Conservation (phyloP, 2,329 filamentous ascomycete genomes). For the Neopestalotiopsis sp. region DNA sequence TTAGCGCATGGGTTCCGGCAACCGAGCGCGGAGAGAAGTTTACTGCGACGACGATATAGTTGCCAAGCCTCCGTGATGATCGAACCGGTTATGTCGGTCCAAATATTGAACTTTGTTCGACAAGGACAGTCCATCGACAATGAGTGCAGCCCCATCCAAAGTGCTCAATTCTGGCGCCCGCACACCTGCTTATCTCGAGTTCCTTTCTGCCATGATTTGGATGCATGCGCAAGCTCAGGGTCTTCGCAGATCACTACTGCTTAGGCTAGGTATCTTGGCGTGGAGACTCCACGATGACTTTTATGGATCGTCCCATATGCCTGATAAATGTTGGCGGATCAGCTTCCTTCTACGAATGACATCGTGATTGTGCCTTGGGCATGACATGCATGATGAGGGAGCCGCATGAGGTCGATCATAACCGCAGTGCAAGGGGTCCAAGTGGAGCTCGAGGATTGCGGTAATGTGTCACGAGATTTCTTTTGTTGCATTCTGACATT, state of each 20-base stretch:
- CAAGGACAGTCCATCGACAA: not conserved
- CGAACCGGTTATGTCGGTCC: not conserved
- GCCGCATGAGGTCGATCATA: not conserved
- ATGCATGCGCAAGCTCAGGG: not conserved
- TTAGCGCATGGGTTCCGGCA: not conserved
- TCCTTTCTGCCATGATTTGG: not conserved
- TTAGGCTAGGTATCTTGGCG: not conserved
- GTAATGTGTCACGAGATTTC: not conserved
- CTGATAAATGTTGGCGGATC: not conserved
- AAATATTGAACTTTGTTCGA: not conserved
- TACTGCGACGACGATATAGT: slow-evolving; percentile 1
- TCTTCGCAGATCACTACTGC: slow-evolving; percentile 1
- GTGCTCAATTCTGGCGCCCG: not conserved
- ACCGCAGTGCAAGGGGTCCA: not conserved
- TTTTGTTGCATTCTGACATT: not conserved
- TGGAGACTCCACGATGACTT: not conserved
- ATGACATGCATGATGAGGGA: not conserved
- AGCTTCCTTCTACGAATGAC: not conserved
- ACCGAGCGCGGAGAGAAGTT: not conserved
- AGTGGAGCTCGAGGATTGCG: not conserved
- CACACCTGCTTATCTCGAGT: not conserved
- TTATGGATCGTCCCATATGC: not conserved
- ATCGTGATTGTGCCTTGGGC: not conserved
- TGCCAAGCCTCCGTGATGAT: not conserved
- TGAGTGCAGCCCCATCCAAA: not conserved